phyloP scores from a whole-genome alignment of 2,329 filamentous ascomycete species.

The Arthrobotrys entomopaga region DNA sequence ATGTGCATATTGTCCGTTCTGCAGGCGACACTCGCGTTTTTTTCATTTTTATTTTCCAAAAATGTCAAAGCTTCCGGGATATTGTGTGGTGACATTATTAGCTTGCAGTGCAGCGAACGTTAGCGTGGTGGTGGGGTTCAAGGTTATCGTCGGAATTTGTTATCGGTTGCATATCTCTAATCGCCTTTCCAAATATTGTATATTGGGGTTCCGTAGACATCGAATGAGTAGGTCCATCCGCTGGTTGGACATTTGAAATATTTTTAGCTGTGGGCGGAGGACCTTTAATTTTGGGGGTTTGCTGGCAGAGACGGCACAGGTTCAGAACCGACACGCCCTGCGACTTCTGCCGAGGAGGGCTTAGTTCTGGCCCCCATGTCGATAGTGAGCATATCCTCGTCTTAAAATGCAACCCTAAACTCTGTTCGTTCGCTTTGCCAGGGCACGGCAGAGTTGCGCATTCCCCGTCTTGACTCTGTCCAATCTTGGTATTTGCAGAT shows the following conservation, averaged over 20 bases:
- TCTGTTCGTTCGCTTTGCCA: constrained; percentile 20
- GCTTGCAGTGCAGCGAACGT: constrained; percentile 14
- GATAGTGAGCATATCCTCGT: constrained; percentile 39
- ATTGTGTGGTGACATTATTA: constrained; percentile 19
- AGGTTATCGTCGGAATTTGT: constrained; percentile 55
- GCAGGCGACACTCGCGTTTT: constrained; percentile 8
- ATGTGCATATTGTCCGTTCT: constrained; percentile 15
- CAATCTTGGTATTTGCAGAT: constrained; percentile 36
- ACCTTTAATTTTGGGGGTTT: neutral
- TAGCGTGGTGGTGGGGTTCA: constrained; percentile 47
- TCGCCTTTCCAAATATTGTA: constrained; percentile 46
- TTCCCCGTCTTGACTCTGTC: constrained; percentile 29
- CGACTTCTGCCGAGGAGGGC: constrained; percentile 36
- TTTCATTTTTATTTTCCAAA: constrained; percentile 14
- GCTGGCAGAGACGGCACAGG: constrained; percentile 4
- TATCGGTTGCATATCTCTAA: constrained; percentile 54
- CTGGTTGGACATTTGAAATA: constrained; percentile 50
- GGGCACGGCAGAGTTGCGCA: constrained; percentile 26
- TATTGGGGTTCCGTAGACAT: constrained; percentile 4
- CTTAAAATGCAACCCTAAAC: constrained; percentile 36
- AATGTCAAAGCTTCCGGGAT: constrained; percentile 39
- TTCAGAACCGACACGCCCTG: constrained; percentile 7
- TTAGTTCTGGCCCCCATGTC: constrained; percentile 53
- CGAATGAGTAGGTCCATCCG: constrained; percentile 27
- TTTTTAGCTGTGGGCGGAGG: constrained; percentile 53